Evolutionary conservation across 345 rosid species (phyloP).

Genomic region (Murraya paniculata): DNA sequence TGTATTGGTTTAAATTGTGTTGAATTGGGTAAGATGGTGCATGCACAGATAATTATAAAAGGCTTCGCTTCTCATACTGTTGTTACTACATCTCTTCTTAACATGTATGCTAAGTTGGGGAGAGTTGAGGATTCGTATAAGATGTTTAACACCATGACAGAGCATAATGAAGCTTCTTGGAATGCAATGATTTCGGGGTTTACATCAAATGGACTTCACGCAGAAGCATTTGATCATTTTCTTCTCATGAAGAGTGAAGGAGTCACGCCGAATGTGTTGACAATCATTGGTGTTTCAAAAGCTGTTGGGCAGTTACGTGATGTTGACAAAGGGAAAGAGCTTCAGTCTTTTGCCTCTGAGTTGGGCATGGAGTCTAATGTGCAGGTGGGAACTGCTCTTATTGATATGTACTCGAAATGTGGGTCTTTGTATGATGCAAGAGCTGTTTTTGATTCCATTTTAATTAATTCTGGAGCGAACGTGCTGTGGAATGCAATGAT

Average conservation of each 20-base stretch:
- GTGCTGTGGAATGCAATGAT: constrained; percentile 48
- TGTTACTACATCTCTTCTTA: constrained; percentile 41
- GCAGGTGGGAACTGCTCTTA: constrained; percentile 41
- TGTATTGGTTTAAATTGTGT: constrained; percentile 36
- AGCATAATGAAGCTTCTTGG: constrained; percentile 39
- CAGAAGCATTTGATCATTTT: constrained; percentile 36
- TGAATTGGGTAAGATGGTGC: constrained; percentile 35
- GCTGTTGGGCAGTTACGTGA: constrained; percentile 38
- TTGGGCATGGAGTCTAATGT: constrained; percentile 31
- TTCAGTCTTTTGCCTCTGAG: constrained; percentile 25
- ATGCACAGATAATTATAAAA: constrained; percentile 31
- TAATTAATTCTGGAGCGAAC: constrained; percentile 17
- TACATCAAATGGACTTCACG: constrained; percentile 34
- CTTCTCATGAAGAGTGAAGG: constrained; percentile 29
- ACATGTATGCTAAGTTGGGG: constrained; percentile 45
- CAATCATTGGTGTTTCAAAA: constrained; percentile 35
- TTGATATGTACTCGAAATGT: constrained; percentile 46
- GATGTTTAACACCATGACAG: constrained; percentile 33
- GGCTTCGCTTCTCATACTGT: constrained; percentile 31
- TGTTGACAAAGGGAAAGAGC: constrained; percentile 29
- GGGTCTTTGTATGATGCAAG: constrained; percentile 32
- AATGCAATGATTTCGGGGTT: constrained; percentile 45
- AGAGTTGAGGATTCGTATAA: constrained; percentile 27
- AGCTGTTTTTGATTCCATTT: constrained; percentile 28
- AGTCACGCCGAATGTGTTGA: constrained; percentile 24